Evolutionary conservation across 345 rosid genomes (phyloP).

Genomic region (Trapa incisa): DNA sequence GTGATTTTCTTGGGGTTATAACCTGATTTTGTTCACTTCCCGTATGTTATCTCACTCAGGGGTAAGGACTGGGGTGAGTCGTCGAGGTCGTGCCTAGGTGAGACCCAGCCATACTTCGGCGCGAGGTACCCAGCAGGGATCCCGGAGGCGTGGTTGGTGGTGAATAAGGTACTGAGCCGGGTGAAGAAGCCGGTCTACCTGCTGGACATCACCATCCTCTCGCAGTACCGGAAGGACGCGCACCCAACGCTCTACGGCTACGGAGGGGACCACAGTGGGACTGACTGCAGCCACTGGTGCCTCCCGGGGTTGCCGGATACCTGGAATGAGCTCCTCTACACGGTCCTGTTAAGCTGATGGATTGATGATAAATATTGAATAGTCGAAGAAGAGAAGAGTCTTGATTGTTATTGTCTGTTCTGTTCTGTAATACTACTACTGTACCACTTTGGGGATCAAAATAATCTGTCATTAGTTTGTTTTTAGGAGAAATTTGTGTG

Average conservation of each 20-base stretch:
- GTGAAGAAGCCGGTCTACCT: constrained; percentile 58
- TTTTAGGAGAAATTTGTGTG: too few relatives aligned
- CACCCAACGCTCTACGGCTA: constrained; percentile 60
- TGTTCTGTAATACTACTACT: too few relatives aligned
- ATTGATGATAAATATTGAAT: too few relatives aligned
- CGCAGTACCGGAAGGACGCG: constrained; percentile 57
- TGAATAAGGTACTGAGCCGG: constrained; percentile 61
- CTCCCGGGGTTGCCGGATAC: constrained; percentile 92
- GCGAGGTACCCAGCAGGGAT: constrained; percentile 54
- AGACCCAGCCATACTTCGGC: constrained; percentile 57
- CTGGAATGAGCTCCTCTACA: constrained; percentile 71
- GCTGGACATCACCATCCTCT: constrained; percentile 49
- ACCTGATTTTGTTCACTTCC: background rate
- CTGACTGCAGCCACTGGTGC: constrained; percentile 94
- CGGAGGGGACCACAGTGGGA: constrained; percentile 21
- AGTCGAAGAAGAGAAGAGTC: too few relatives aligned
- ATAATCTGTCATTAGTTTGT: too few relatives aligned
- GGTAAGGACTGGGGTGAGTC: constrained; percentile 74
- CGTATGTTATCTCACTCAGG: constrained; percentile 14
- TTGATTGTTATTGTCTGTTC: too few relatives aligned
- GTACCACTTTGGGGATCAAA: too few relatives aligned
- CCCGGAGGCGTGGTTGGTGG: constrained; percentile 56
- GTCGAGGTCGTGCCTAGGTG: constrained; percentile 37
- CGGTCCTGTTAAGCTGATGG: constrained; percentile 29
- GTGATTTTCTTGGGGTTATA: too few relatives aligned